Evolutionary conservation across 768 basidiomycete genomes (phyloP), one percentile per base, ranked within the genome.

Genomic region (Suillus spraguei): DNA sequence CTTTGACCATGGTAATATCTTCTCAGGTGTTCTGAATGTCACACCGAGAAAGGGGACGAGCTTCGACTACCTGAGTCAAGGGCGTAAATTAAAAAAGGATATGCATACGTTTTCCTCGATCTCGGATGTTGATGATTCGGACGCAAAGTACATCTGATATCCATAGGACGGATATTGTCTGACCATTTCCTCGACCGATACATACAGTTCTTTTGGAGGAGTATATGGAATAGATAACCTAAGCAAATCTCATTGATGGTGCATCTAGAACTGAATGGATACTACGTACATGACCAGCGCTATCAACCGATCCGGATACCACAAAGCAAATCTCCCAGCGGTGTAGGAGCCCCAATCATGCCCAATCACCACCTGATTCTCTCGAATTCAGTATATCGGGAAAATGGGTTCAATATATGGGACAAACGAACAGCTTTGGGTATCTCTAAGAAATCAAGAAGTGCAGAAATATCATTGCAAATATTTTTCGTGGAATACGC

Each of bases 291-390:
- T 76, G 0, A 82, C 79, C 22, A 93, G 77, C 0, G 86, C 87
- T 6, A 80, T 67, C 41, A 90, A 66, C 39, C 90, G 81, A 16
- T 85, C 76, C 0, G 92, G 90, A 70, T 91, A 75, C 88, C 89
- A 92, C 28, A 91, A 78, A 13, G 89, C 87, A 68, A 94, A 88
- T 24, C 91, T 80, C 49, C 81, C 82, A 2, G 82, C 89, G 14
- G 79, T 83, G 64, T 78, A 84, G 3, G 89, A 78, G 6, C 92
- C 92, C 92, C 92, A 94, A 68, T 94, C 92, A 68, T 94, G 92
- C 0, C 90, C 92, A 63, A 92, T 80, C 62, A 92, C 75, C 13
- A 91, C 80, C 88, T 82, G 62, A 0, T 14, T 16, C 28, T 41
- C 38, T 58, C 38, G 2, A 58, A 58, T 41, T 58, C 5, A 56